Base-by-base conservation (phyloP, 1,284 basidiomycete genomes). In the Trichosporon coremiiforme region DNA sequence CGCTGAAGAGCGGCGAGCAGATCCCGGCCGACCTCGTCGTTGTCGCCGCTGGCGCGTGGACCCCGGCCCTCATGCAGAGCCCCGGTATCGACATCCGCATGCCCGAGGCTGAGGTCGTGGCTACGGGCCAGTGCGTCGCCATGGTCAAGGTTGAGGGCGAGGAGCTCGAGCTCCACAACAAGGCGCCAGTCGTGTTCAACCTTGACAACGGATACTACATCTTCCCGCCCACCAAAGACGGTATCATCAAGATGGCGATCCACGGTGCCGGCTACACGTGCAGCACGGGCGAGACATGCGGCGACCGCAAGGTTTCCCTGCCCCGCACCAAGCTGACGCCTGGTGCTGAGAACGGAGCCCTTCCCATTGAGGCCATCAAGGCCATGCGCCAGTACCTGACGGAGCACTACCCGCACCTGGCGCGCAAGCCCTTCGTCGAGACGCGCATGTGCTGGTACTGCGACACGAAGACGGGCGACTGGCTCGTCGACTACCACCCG, bases 101-200 rank as follows among this genome's bases (percentile, higher is more conserved):
- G 13, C 81, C 82, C 4, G 57, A 15, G 29, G 2, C 57, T 15
- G 70, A 71, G 1, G 74, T 83, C 45, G 71, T 78, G 2, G 82
- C 83, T 7, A 81, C 80, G 6, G 82, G 79, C 2, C 94, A 97
- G 83, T 89, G 87, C 71, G 83, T 95, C 29, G 90, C 88, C 1
- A 91, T 88, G 75, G 85, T 97, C 45, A 89, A 92, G 75, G 87
- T 97, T 15, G 88, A 87, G 0, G 80, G 85, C 17, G 88, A 91
- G 75, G 92, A 95, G 80, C 88, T 86, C 0, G 84, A 86, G 13
- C 72, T 75, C 2, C 94, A 94, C 80, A 83, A 84, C 55, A 79
- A 86, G 6, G 86, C 86, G 66, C 93, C 93, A 1, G 90, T 95
- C 4, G 85, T 81, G 29, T 79, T 84, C 79, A 80, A 81, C 74